Base-by-base conservation (phyloP, 2,329 filamentous ascomycete genomes). In the Fusarium humuli region DNA sequence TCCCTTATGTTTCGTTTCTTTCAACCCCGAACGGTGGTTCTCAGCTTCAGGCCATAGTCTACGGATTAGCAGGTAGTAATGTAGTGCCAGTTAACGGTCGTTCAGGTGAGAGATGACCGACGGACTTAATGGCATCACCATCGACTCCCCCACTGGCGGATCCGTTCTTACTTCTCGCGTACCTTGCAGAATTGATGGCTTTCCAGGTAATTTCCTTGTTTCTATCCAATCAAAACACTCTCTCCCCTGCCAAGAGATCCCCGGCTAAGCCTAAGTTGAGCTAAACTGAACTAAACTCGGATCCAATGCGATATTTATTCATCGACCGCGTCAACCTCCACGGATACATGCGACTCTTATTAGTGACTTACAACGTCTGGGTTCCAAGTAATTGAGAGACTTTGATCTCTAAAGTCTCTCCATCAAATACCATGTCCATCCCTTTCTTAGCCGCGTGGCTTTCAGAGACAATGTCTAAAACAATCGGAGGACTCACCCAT, bases 231-330 rank as follows among this genome's bases (percentile, higher is more conserved):
- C 14, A 48, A 8, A 41, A 16, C 6, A 22, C 10, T 11, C 46
- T 9, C 7, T 62, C 64, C 72, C 71, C 72, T 74, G 72, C 70
- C 70, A 74, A 75, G 72, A 61, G 32, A 60, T 60, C 47, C 49
- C 18, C 49, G 30, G 44, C 54, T 18, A 14, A 22, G 27, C 34
- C 48, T 56, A 48, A 34, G 41, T 58, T 53, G 37, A 45, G 20
- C 16, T 46, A 25, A 30, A n/a, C 32, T 41, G 49, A 25, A 41
- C 49, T 53, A 53, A 53, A 53, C 49, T 53, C 49, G 29, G 49
- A 41, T 37, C 9, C 34, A 37, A 18, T 41, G 49, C 32, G 22
- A 53, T 53, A 41, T 41, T 41, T 47, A 29, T 20, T 41, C 25
- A 37, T 50, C 30, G 14, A 34, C 47, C 9, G 30, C 22, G 16